phyloP scores from a whole-genome alignment of 345 rosid genomes.

The Psidium friedrichsthalianum region DNA sequence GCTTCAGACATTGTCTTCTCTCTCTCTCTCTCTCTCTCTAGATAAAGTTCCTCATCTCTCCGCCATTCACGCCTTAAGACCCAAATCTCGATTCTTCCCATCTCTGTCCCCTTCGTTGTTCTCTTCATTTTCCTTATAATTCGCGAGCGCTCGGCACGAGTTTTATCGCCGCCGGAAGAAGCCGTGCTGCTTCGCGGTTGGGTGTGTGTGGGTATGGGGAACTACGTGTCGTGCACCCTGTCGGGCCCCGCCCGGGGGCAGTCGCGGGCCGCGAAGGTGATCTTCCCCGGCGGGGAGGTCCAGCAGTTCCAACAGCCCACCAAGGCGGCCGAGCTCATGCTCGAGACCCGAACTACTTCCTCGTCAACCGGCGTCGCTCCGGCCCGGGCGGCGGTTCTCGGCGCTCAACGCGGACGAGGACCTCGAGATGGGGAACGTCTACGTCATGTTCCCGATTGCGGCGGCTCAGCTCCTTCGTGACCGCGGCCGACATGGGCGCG shows the following conservation, averaged over 20 bases:
- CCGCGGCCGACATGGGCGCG: conserved; percentile 54
- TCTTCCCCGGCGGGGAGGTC: conserved; percentile 65
- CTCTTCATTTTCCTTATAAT: too few relatives aligned
- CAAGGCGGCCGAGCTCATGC: conserved; percentile 84
- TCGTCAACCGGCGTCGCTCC: conserved; percentile 58
- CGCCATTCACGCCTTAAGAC: not conserved
- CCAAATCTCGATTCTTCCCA: not conserved
- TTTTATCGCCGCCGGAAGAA: not conserved
- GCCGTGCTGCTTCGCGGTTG: not conserved
- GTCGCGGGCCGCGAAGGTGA: conserved; percentile 33
- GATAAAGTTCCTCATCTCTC: not conserved
- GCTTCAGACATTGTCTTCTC: not conserved
- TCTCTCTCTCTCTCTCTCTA: not conserved
- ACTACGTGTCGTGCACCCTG: conserved; percentile 53
- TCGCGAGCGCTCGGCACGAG: not conserved
- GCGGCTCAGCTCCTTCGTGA: conserved; percentile 43
- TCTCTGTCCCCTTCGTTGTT: not conserved
- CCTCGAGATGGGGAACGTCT: conserved; percentile 46
- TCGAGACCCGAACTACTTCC: conserved; percentile 78
- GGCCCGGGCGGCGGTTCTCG: conserved; percentile 46
- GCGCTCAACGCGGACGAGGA: conserved; percentile 80
- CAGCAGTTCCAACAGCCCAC: conserved; percentile 34
- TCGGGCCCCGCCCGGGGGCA: conserved; percentile 22
- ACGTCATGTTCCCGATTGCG: conserved; percentile 75
- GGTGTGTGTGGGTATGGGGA: conserved; percentile 39